Evolutionary conservation across 1,284 basidiomycete genomes (phyloP).

Genomic region (Albatrellus sp.): DNA sequence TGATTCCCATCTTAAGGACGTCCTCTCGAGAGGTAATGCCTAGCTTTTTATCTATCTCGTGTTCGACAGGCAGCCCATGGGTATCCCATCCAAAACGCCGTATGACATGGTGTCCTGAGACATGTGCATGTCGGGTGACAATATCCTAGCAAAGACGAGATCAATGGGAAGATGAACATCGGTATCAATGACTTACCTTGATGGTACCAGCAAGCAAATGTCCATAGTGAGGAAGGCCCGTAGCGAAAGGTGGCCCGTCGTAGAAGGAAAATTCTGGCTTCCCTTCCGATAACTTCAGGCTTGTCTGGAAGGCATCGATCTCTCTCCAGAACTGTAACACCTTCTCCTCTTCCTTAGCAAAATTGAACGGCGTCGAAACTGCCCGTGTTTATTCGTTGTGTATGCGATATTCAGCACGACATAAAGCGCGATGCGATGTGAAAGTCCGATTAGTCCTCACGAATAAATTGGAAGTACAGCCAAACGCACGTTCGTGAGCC

Average conservation of each 20-base stretch:
- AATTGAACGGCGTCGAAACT: slow-evolving; percentile 75
- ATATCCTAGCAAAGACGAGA: slow-evolving; percentile 58
- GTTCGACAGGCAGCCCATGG: slow-evolving; percentile 96
- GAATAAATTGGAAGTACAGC: not conserved
- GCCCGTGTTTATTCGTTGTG: not conserved
- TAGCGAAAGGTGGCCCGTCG: slow-evolving; percentile 97
- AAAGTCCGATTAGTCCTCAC: slow-evolving; percentile 5
- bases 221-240: slow-evolving; percentile 94
- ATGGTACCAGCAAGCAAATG: slow-evolving; percentile 88
- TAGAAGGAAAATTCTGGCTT: slow-evolving; percentile 90
- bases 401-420: not conserved
- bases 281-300: slow-evolving; percentile 84
- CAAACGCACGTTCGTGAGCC: slow-evolving; percentile 55
- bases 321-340: slow-evolving; percentile 90
- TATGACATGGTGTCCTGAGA: slow-evolving; percentile 89
- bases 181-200: slow-evolving; percentile 52
- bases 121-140: slow-evolving; percentile 89
- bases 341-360: slow-evolving; percentile 87
- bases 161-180: not conserved
- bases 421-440: not conserved
- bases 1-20: slow-evolving; percentile 93
- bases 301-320: slow-evolving; percentile 96
- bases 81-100: slow-evolving; percentile 99
- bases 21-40: slow-evolving; percentile 90
- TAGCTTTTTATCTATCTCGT: slow-evolving; percentile 98